Evolutionary conservation across 169 alveolate genomes (phyloP).

Genomic region (Eimeria sp.): DNA sequence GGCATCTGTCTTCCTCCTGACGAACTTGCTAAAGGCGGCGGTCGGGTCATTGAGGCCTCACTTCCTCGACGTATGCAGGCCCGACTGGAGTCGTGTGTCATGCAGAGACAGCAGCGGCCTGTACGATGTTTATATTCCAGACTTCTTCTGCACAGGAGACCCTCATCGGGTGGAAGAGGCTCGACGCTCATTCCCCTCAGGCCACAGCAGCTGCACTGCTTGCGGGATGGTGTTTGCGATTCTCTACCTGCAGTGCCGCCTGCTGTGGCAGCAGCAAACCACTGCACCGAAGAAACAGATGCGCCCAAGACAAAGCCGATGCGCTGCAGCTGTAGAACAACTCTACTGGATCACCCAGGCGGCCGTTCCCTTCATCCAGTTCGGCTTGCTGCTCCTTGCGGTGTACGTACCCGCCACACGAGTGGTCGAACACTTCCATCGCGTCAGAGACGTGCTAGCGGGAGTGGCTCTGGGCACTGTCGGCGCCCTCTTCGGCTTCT

Average conservation of each 20-base stretch:
- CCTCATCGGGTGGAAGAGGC: slow-evolving; percentile 41
- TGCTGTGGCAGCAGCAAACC: neutral
- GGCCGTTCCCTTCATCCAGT: slow-evolving; percentile 37
- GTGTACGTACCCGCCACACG: slow-evolving; percentile 45
- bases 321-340: neutral
- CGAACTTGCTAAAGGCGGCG: neutral
- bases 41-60: slow-evolving; percentile 71
- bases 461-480: slow-evolving; percentile 22
- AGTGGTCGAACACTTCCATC: slow-evolving; percentile 27
- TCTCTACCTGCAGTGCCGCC: slow-evolving; percentile 48
- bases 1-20: neutral
- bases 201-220: slow-evolving; percentile 51
- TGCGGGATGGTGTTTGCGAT: slow-evolving; percentile 36
- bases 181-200: slow-evolving; percentile 64
- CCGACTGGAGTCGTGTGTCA: slow-evolving; percentile 39
- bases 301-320: neutral
- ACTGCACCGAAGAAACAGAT: neutral
- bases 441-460: slow-evolving; percentile 18
- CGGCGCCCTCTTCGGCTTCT: slow-evolving; percentile 5
- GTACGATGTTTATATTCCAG: neutral
- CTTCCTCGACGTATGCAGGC: slow-evolving; percentile 44
- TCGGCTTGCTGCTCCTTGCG: neutral
- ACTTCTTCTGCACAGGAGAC: slow-evolving; percentile 35
- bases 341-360: neutral
- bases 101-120: slow-evolving; percentile 54